Percentiles rank a stretch among this genome's conserved stretches.
phyloP scores from a whole-genome alignment of 2,329 filamentous ascomycete species.

The Aspergillus floridensis region DNA sequence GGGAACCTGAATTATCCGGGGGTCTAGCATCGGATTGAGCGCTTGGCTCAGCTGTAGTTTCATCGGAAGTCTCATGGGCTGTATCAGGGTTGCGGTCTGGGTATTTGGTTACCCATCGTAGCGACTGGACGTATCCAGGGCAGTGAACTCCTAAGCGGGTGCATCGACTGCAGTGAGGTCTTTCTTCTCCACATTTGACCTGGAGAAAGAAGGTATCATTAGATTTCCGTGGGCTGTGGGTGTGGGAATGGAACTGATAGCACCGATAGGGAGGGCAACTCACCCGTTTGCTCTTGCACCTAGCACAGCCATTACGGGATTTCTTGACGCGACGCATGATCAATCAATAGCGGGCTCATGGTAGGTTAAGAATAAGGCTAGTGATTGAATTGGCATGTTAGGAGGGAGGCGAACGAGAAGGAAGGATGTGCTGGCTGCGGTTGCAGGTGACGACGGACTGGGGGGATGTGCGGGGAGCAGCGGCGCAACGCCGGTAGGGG shows the following conservation, averaged over 20 bases:
- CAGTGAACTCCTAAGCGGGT: slow-evolving; percentile 38
- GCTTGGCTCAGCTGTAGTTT: slow-evolving; percentile 1
- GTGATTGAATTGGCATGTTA: not conserved
- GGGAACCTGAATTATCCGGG: not conserved
- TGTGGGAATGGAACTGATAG: not conserved
- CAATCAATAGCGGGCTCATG: slow-evolving; percentile 29
- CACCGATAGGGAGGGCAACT: slow-evolving; percentile 4
- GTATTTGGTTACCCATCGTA: slow-evolving; percentile 40
- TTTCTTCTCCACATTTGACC: slow-evolving; percentile 44
- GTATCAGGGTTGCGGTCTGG: slow-evolving; percentile 14
- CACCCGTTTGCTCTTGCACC: slow-evolving; percentile 43
- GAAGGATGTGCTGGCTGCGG: not conserved
- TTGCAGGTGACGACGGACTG: not conserved
- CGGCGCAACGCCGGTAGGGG: slow-evolving; percentile 1
- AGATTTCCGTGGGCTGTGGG: not conserved
- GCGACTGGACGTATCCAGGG: slow-evolving; percentile 38
- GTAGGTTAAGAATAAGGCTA: slow-evolving; percentile 37
- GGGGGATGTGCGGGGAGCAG: not conserved
- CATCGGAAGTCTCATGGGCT: slow-evolving; percentile 6
- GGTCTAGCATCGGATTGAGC: not conserved
- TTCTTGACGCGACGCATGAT: slow-evolving; percentile 45
- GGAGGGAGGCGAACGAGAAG: not conserved
- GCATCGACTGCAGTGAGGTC: slow-evolving; percentile 39
- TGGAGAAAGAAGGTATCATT: slow-evolving; percentile 14
- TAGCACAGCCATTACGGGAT: slow-evolving; percentile 42